Evolutionary conservation across 2,329 filamentous ascomycete species (phyloP), one percentile per base, ranked within the genome.

Genomic region (Dactylonectria macrodidyma): DNA sequence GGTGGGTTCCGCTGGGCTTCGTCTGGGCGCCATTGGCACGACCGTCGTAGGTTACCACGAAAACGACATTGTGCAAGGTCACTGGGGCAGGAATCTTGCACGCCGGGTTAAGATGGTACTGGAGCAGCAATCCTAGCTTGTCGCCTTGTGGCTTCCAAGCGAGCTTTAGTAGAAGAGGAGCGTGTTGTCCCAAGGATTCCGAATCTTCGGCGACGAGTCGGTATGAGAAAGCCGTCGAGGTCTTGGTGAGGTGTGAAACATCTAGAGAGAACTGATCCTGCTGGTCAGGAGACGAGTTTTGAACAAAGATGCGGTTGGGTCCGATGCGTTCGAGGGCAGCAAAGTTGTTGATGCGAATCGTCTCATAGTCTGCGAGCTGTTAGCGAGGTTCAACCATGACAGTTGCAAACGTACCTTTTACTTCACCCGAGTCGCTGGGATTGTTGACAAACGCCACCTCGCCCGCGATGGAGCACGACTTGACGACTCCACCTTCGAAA

Each of bases 401-500:
- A n/a, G 8, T 2, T n/a, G 77, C 73, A 46, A 67, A 81, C 85
- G 78, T 81, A 90, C 87, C 81, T 71, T 85, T 84, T 14, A 75
- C 73, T 12, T 86, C 82, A 60, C 86, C 83, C 0, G 74, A 71
- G 19, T 87, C 80, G 63, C 83, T 77, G 22, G 84, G 77, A 70
- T 96, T 96, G 79, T 95, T 95, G 24, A 92, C 90, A 71, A 99
- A 89, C 3, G 95, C 96, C 73, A 99, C 90, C 82, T 99, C 95
- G 65, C 96, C 96, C 51, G 91, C 90, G 24, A 98, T 89, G 66
- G 92, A 92, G 14, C 91, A 90, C 56, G 90, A 91, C 70, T 89
- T 93, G 11, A 95, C 82, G 12, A 85, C 85, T 9, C 93, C 93
- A 38, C 92, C 88, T 64, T 95, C 92, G 78, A 98, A 97, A 60